Conservation (phyloP, 2,329 filamentous ascomycete genomes). For the Colletotrichum caudatum region DNA sequence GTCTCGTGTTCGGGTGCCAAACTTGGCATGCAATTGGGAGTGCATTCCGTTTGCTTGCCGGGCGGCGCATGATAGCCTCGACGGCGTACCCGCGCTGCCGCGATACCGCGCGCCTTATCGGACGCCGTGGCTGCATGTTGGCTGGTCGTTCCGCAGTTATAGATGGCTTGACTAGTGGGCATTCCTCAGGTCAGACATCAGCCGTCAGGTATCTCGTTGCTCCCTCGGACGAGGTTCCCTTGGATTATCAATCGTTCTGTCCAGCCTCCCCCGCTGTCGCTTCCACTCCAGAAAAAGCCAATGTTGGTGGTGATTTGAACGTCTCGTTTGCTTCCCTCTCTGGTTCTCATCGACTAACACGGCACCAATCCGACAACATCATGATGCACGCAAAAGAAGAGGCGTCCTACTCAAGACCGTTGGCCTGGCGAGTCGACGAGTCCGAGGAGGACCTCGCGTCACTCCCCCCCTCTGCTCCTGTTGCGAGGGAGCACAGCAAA, state of each 20-base stretch:
- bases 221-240: slow-evolving; percentile 24
- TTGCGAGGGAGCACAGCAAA: slow-evolving; percentile 20
- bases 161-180: background rate
- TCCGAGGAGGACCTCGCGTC: slow-evolving; percentile 43
- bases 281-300: background rate
- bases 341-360: background rate
- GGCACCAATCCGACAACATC: background rate
- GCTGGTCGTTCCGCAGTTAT: background rate
- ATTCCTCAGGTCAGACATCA: slow-evolving; percentile 34
- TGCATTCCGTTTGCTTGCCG: slow-evolving; percentile 31
- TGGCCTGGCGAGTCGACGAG: slow-evolving; percentile 41
- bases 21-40: background rate
- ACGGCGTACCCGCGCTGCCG: background rate
- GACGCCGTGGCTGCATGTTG: slow-evolving; percentile 4
- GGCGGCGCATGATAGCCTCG: slow-evolving; percentile 14
- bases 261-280: background rate
- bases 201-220: slow-evolving; percentile 19
- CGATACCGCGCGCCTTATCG: slow-evolving; percentile 14
- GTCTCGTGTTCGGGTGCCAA: slow-evolving; percentile 18
- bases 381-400: slow-evolving; percentile 41
- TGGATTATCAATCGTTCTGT: background rate
- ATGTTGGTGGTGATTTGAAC: slow-evolving; percentile 1
- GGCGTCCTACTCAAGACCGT: slow-evolving; percentile 19
- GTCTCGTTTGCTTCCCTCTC: background rate
- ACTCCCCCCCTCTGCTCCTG: slow-evolving; percentile 1